Percentiles rank a stretch among this genome's conserved stretches.
phyloP scores from a whole-genome alignment of 2,329 filamentous ascomycete species.

The Fusarium incarnatum region DNA sequence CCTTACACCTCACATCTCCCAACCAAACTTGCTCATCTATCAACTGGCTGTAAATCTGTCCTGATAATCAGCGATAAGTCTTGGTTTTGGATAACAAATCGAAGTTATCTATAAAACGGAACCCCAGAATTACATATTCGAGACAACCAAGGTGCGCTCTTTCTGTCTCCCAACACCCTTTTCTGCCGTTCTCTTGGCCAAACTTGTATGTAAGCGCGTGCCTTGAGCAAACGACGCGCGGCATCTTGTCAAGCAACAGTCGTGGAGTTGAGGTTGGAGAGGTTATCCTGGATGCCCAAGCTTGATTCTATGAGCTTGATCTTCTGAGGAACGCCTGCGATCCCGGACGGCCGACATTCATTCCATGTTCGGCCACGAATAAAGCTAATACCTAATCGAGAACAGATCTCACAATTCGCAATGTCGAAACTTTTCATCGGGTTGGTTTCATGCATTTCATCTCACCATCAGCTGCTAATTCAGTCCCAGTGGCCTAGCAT shows the following conservation, averaged over 20 bases:
- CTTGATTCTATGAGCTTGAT: constrained; percentile 1
- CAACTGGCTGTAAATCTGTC: constrained; percentile 19
- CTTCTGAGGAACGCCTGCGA: not conserved
- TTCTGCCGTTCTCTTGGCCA: constrained; percentile 2
- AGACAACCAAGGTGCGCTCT: constrained; percentile 34
- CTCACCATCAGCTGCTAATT: constrained; percentile 38
- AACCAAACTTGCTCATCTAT: constrained; percentile 21
- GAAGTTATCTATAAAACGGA: constrained; percentile 1
- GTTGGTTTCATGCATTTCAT: constrained; percentile 17
- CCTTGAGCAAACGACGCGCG: constrained; percentile 28
- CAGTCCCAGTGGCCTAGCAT: constrained; percentile 84
- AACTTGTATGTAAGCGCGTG: constrained; percentile 28
- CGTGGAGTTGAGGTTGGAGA: not conserved
- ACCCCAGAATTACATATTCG: constrained; percentile 1
- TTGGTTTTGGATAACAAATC: constrained; percentile 21
- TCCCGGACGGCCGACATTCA: not conserved
- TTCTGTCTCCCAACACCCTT: constrained; percentile 9
- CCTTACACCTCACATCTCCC: constrained; percentile 30
- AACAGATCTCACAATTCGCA: constrained; percentile 46
- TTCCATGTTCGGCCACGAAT: not conserved
- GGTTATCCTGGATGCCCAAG: not conserved
- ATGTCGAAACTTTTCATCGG: constrained; percentile 89
- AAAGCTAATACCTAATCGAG: constrained; percentile 28
- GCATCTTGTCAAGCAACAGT: constrained; percentile 11
- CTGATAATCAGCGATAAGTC: constrained; percentile 40